Conservation (phyloP, 2,329 filamentous ascomycete species). For the Dactylella cylindrospora region DNA sequence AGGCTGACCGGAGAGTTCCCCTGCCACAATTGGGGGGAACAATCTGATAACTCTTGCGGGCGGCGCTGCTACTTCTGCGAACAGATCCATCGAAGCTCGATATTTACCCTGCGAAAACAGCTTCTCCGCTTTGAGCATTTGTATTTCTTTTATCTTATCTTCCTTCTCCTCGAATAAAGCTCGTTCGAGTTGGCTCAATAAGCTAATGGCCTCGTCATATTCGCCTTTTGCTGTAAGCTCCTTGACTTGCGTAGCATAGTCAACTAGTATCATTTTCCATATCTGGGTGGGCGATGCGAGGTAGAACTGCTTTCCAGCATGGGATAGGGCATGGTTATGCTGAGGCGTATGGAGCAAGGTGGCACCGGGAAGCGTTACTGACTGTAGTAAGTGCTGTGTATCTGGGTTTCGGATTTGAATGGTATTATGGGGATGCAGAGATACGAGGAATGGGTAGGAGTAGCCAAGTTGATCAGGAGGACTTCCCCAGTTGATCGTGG, state of each 20-base stretch:
- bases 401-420: slow-evolving; percentile 91
- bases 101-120: slow-evolving; percentile 83
- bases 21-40: slow-evolving; percentile 81
- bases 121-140: slow-evolving; percentile 84
- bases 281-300: slow-evolving; percentile 87
- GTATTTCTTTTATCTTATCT: slow-evolving; percentile 77
- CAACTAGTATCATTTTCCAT: slow-evolving; percentile 92
- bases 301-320: slow-evolving; percentile 93
- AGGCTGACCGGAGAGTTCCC: slow-evolving; percentile 63
- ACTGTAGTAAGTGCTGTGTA: slow-evolving; percentile 85
- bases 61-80: slow-evolving; percentile 84
- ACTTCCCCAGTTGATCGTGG: slow-evolving; percentile 86
- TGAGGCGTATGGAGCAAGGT: slow-evolving; percentile 87
- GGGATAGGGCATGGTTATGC: slow-evolving; percentile 87
- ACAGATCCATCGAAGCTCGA: slow-evolving; percentile 81
- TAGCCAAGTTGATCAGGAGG: slow-evolving; percentile 92
- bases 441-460: slow-evolving; percentile 92
- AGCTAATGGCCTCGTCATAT: slow-evolving; percentile 88
- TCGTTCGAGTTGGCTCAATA: slow-evolving; percentile 87
- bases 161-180: slow-evolving; percentile 75
- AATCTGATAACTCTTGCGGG: slow-evolving; percentile 83
- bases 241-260: slow-evolving; percentile 86
- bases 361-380: slow-evolving; percentile 76
- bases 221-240: slow-evolving; percentile 71
- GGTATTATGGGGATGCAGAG: slow-evolving; percentile 64